These are phyloP conservation scores for Cadophora sp. DNA, from an alignment of 2,329 filamentous ascomycete species.

Conservation along the genomic window DNA sequence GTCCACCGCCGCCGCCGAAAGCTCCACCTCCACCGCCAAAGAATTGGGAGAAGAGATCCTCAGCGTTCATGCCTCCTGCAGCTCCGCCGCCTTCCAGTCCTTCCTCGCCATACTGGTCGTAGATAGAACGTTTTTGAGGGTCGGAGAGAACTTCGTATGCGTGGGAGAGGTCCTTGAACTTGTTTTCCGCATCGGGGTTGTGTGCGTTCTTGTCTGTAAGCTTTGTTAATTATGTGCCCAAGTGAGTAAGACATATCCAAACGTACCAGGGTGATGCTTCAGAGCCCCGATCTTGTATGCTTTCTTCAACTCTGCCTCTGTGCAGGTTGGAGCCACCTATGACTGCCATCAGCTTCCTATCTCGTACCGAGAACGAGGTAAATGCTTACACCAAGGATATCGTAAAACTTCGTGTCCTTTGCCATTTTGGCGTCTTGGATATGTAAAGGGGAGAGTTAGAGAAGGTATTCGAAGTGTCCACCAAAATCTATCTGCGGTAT, in stretches of 20 bases:
- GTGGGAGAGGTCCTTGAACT: slow-evolving; percentile 97
- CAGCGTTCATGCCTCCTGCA: slow-evolving; percentile 86
- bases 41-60: slow-evolving; percentile 97
- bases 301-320: slow-evolving; percentile 88
- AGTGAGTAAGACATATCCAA: slow-evolving; percentile 27
- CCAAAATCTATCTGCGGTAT: slow-evolving; percentile 13
- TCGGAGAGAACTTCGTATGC: slow-evolving; percentile 97
- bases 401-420: slow-evolving; percentile 81
- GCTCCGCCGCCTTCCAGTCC: slow-evolving; percentile 88
- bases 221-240: slow-evolving; percentile 26
- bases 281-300: slow-evolving; percentile 85
- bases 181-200: slow-evolving; percentile 91
- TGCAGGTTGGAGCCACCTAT: slow-evolving; percentile 79
- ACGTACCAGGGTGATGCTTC: slow-evolving; percentile 83
- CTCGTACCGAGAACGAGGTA: slow-evolving; percentile 16
- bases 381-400: slow-evolving; percentile 76
- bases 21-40: slow-evolving; percentile 76
- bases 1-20: slow-evolving; percentile 73
- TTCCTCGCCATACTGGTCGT: slow-evolving; percentile 98
- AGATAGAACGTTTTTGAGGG: slow-evolving; percentile 86
- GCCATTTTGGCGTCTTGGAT: slow-evolving; percentile 64
- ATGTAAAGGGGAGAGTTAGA: slow-evolving; percentile 24
- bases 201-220: slow-evolving; percentile 89
- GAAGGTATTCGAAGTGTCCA: slow-evolving; percentile 8
- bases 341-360: slow-evolving; percentile 42